phyloP scores from a whole-genome alignment of 202 grass and related monocot genomes.

The Bolboschoenoplectus hybrid region DNA sequence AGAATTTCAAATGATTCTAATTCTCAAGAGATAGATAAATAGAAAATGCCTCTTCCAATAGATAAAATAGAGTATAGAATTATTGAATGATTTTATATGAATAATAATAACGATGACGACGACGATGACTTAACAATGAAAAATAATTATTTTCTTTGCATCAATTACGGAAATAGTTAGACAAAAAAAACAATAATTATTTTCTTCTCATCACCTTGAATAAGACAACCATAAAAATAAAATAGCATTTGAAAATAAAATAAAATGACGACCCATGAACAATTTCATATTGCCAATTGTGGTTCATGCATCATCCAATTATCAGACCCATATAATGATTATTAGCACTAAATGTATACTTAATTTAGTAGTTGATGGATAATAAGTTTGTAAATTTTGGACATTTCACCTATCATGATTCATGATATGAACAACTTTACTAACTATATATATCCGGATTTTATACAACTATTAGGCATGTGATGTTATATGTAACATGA shows the following conservation, averaged over 20 bases:
- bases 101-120: neutral
- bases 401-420: neutral
- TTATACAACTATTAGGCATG: neutral
- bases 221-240: neutral
- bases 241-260: neutral
- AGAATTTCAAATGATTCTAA: neutral
- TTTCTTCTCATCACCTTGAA: too few relatives aligned
- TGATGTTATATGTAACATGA: neutral
- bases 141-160: too few relatives aligned
- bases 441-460: neutral
- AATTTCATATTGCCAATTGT: slow-evolving; percentile 8
- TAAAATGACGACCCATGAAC: neutral
- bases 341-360: neutral
- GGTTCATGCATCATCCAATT: neutral
- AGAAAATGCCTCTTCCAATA: neutral
- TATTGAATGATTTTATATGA: neutral
- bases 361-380: slow-evolving; percentile 12
- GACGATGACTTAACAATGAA: neutral
- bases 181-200: too few relatives aligned
- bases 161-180: too few relatives aligned
- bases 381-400: slow-evolving; percentile 3
- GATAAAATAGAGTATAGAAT: neutral
- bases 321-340: neutral
- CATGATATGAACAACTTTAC: neutral
- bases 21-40: neutral